A percentile compares a stretch with the other conserved stretches of the same genome.
phyloP scores from a whole-genome alignment of 306 rosid genomes.

The Vicia faba region DNA sequence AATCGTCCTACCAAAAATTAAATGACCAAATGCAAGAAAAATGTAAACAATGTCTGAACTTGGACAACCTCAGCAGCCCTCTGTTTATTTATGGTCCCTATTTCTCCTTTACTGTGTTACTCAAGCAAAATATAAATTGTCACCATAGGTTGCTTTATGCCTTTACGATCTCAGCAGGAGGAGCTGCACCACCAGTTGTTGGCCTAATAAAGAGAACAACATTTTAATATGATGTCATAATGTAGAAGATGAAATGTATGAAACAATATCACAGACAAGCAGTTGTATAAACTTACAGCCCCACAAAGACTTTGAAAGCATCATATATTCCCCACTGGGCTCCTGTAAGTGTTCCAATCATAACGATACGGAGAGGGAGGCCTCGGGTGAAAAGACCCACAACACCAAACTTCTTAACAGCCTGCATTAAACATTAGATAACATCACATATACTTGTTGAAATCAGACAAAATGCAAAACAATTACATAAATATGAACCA shows the following conservation, averaged over 20 bases:
- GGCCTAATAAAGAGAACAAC: slow-evolving; percentile 59
- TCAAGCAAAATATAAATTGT: slow-evolving; percentile 38
- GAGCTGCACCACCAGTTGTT: slow-evolving; percentile 89
- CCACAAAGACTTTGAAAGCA: slow-evolving; percentile 91
- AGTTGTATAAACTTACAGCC: slow-evolving; percentile 70
- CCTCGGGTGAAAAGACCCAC: slow-evolving; percentile 91
- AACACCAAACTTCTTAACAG: slow-evolving; percentile 80
- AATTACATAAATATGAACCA: neutral
- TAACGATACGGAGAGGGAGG: slow-evolving; percentile 94
- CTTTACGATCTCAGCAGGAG: slow-evolving; percentile 46
- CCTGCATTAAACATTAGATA: slow-evolving; percentile 52
- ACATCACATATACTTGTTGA: slow-evolving; percentile 27
- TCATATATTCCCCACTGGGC: slow-evolving; percentile 98
- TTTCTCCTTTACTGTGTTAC: slow-evolving; percentile 41
- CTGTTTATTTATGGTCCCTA: slow-evolving; percentile 61
- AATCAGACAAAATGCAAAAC: slow-evolving; percentile 1
- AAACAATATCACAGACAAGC: neutral
- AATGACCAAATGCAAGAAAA: slow-evolving; percentile 40
- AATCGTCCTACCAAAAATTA: slow-evolving; percentile 64
- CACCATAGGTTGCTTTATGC: slow-evolving; percentile 31
- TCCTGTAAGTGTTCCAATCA: slow-evolving; percentile 97
- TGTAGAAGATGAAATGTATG: neutral
- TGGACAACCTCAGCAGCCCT: slow-evolving; percentile 49
- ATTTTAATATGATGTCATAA: slow-evolving; percentile 3
- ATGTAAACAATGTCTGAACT: slow-evolving; percentile 44